Conservation (phyloP, 352 stramenopile genomes). For the Pythium dissimile region DNA sequence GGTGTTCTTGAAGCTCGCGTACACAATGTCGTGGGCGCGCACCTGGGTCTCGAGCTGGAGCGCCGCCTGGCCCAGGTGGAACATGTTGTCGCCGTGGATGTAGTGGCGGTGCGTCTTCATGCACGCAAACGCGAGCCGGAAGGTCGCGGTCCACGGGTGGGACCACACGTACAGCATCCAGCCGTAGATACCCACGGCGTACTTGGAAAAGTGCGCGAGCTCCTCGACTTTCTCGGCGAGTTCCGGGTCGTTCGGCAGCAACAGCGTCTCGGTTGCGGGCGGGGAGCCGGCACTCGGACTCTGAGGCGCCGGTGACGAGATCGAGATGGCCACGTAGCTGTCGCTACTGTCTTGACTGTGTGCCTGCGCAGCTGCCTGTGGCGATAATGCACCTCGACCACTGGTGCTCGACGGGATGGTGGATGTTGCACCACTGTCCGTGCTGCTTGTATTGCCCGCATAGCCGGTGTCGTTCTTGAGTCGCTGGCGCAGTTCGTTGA, state of each 20-base stretch:
- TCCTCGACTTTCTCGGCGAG: slow-evolving; percentile 52
- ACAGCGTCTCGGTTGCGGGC: slow-evolving; percentile 33
- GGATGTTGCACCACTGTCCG: background rate
- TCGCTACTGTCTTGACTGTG: slow-evolving; percentile 1
- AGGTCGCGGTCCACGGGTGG: slow-evolving; percentile 81
- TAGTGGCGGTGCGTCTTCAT: slow-evolving; percentile 53
- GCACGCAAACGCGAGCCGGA: slow-evolving; percentile 72
- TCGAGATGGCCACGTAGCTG: slow-evolving; percentile 50
- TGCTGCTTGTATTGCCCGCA: slow-evolving; percentile 17
- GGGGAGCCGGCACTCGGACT: slow-evolving; percentile 11
- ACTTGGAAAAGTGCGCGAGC: slow-evolving; percentile 83
- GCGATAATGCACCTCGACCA: background rate
- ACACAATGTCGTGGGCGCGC: slow-evolving; percentile 68
- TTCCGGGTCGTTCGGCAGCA: slow-evolving; percentile 39
- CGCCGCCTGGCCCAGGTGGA: slow-evolving; percentile 74
- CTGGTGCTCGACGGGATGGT: background rate
- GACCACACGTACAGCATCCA: slow-evolving; percentile 91
- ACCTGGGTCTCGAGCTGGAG: slow-evolving; percentile 77
- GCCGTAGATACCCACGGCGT: slow-evolving; percentile 83
- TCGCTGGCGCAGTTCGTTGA: slow-evolving; percentile 47
- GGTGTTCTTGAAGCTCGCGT: slow-evolving; percentile 74
- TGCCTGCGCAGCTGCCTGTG: background rate
- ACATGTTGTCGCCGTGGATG: slow-evolving; percentile 86
- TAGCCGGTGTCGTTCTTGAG: slow-evolving; percentile 24
- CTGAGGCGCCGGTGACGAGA: slow-evolving; percentile 32